These are phyloP conservation scores for Solanum bulbocastanum DNA, from an alignment of 257 asterid species.

Conservation along the genomic window DNA sequence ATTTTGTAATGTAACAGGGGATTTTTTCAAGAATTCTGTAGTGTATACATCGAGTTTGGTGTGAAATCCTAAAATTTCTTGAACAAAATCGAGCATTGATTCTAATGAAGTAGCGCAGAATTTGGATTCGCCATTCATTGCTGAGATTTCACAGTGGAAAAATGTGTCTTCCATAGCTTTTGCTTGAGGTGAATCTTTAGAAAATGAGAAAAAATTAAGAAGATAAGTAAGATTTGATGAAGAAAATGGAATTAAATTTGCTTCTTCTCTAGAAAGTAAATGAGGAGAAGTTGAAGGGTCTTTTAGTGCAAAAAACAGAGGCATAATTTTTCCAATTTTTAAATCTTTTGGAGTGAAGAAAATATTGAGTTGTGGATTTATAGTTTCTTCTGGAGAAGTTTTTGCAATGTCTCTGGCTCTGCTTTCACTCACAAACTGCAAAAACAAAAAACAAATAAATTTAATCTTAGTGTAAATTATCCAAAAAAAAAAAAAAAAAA, in stretches of 20 bases:
- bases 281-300: conserved; percentile 48
- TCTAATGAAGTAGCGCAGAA: conserved; percentile 74
- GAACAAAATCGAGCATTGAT: conserved; percentile 49
- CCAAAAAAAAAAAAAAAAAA: not conserved
- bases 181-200: conserved; percentile 49
- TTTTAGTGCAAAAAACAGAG: conserved; percentile 41
- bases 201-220: conserved; percentile 35
- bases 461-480: not conserved
- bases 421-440: conserved; percentile 7
- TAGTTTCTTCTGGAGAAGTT: not conserved
- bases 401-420: not conserved
- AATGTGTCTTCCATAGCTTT: conserved; percentile 50
- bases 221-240: conserved; percentile 29
- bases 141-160: conserved; percentile 52
- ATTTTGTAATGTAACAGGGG: conserved; percentile 32
- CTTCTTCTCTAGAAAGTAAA: conserved; percentile 47
- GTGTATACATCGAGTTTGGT: conserved; percentile 29
- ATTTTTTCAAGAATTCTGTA: conserved; percentile 28
- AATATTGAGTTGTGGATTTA: conserved; percentile 47
- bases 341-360: conserved; percentile 46
- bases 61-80: conserved; percentile 11
- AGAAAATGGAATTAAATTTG: conserved; percentile 65
- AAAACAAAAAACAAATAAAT: not conserved
- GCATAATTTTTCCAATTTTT: conserved; percentile 34
- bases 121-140: conserved; percentile 55